Evolutionary conservation across 2,329 filamentous ascomycete genomes (phyloP), one percentile per base, ranked within the genome.

Genomic region (Talaromyces funiculosus): DNA sequence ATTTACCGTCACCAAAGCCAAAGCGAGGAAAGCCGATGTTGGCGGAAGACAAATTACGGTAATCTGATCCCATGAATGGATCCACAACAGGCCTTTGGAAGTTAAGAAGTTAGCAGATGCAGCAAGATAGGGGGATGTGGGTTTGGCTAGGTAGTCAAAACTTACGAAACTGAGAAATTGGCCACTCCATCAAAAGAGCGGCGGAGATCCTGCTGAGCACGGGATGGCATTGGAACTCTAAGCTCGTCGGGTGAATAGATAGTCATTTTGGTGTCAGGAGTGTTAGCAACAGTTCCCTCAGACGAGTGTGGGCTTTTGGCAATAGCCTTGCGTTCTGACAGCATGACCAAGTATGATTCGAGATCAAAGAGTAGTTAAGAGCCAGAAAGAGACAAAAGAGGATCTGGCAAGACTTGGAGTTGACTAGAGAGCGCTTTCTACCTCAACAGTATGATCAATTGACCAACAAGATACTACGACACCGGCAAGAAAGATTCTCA

Each of bases 261-360:
- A 4, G 86, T 86, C 43, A 87, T 65, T 54, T 81, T 82, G 7
- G 86, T 88, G 61, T 87, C 85, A 0, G 87, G 86, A 5, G 87
- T 89, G 16, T 81, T 82, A 56, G 84, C 82, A 24, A 24, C 45
- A 33, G 78, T 79, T 20, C 76, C 79, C 49, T 80, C 82, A 16
- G 73, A 73, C 37, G 75, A 76, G 49, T 66, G 69, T 33, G 74
- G 72, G 64, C 75, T 77, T 63, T 72, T 74, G 54, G 71, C 64
- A 60, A 57, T 31, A 33, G 31, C 47, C 22, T 40, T 57, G 55
- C 55, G 60, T 38, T 58, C 60, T 8, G 56, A 51, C 33, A 62
- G 56, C 61, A 62, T 62, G 51, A 24, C 51, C 51, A 54, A 54
- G 22, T 18, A 24, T n/a, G 57, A 5, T 49, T 49, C 42, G 49